Base-by-base conservation (phyloP, 345 rosid genomes). In the Bruguiera sexangula region DNA sequence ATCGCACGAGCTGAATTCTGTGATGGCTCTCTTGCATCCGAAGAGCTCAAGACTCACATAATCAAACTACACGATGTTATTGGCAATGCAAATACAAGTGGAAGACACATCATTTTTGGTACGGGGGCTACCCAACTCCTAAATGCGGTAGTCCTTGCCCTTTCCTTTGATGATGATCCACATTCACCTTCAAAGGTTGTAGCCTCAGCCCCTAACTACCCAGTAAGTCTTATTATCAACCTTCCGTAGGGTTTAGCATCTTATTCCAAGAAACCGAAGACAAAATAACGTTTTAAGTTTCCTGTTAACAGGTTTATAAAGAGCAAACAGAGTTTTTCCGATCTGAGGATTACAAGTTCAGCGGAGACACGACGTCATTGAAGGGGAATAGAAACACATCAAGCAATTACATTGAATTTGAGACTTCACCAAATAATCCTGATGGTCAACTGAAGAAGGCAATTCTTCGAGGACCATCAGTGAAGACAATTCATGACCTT, bases 121-220 rank as follows among this genome's bases (percentile, higher is more conserved):
- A 62, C 62, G 26, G 77, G 77, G 26, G 77, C 68, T 7, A 74
- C 77, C 37, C 77, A 74, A 18, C 77, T 74, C 13, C 69, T 74
- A 22, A 69, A 55, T 62, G 73, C 73, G 24, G 77, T 73, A 8
- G 65, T 74, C 1, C 69, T 62, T 63, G 73, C 73, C 64, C 77
- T 74, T 43, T 74, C 77, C 6, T 39, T 55, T 31, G 30, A 60
- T 32, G 27, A 52, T 19, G 6, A 50, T 30, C 16, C 56, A 3
- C 21, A 52, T 21, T 65, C 70, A 10, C 26, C 68, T 32, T 39
- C 73, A 1, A 63, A 52, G 63, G 77, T 68, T 37, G 68, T 74
- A 20, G 77, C 77, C n/a, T 68, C 77, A 21, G 22, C 53, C 29
- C 73, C 77, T 2, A 68, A 68, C 20, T 74, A 74, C 56, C 69